Base-by-base conservation (phyloP, 108 stramenopile species). In the Skeletonema grethae region DNA sequence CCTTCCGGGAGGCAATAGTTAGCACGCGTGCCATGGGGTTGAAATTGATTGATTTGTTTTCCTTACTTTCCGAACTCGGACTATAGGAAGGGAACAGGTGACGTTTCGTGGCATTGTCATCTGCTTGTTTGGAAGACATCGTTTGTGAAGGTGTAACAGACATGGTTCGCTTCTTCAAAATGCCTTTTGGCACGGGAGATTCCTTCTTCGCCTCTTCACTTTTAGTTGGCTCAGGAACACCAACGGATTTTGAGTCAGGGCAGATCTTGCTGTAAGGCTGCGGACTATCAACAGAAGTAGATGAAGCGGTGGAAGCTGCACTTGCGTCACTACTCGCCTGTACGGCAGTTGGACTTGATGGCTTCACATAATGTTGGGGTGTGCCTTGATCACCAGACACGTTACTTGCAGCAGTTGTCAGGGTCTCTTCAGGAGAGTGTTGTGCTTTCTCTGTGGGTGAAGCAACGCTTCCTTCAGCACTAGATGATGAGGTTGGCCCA, bases 1-100 rank as follows among this genome's bases (percentile, higher is more conserved):
- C 88, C 18, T 86, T 87, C 15, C 84, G 65, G 5, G 87, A 88
- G 25, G 86, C 83, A 56, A 95, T 80, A 22, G 93, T 82, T 11
- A 92, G 65, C 9, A 95, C 93, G 1, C 91, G 82, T 29, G 93
- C 93, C 91, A 95, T 92, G 39, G 93, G 88, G 30, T 88, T 84
- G 63, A 92, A 95, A 2, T 68, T 5, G 28, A 88, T 69, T 9
- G 78, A 36, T 63, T 74, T 68, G 25, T 74, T 66, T n/a, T 81
- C 71, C n/a, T 41, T 36, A 18, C 63, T 65, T 34, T 48, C 59
- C 10, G 13, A 30, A 4, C 57, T 80, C 16, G 73, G 58, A 60
- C 63, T 56, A 32, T 83, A 71, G 20, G 73, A 35, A 29, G 77
- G 77, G 18, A 80, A 77, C 22, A 76, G 41, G 10, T 75, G 66